Percentiles rank a stretch among this genome's conserved stretches.
phyloP scores from a whole-genome alignment of 1,284 basidiomycete species.

The Macrocybe sp. region DNA sequence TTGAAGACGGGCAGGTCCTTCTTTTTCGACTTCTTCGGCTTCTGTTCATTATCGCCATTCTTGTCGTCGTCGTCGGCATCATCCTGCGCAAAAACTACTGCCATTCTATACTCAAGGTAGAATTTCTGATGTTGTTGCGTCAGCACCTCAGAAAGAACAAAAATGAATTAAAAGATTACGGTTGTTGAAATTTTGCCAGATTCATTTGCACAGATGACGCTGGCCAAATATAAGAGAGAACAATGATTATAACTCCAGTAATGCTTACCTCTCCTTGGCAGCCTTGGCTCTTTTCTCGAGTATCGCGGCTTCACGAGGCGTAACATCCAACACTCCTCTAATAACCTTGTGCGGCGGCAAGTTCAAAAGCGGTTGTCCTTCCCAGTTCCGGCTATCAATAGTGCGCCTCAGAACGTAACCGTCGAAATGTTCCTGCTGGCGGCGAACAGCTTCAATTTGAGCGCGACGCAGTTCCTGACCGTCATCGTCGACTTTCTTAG shows the following conservation, averaged over 20 bases:
- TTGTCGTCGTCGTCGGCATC: too few species aligned
- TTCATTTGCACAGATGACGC: conserved; percentile 11
- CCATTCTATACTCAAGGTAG: conserved; percentile 15
- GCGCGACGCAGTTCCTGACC: neutral
- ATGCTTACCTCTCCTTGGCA: conserved; percentile 11
- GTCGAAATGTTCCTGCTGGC: conserved; percentile 17
- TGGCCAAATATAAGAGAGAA: conserved; percentile 2
- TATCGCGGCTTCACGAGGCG: conserved; percentile 16
- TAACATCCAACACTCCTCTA: conserved; percentile 14
- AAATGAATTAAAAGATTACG: neutral
- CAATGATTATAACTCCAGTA: too few species aligned
- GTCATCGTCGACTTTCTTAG: conserved; percentile 17
- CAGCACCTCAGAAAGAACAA: too few species aligned
- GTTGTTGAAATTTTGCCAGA: neutral
- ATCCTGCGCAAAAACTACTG: conserved; percentile 12
- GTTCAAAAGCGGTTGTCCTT: conserved; percentile 12
- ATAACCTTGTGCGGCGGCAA: conserved; percentile 18
- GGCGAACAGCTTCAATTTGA: conserved; percentile 9
- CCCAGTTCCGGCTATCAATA: conserved; percentile 13
- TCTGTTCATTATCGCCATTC: too few species aligned
- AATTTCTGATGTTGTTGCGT: conserved; percentile 3
- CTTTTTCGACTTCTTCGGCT: neutral
- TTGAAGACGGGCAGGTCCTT: conserved; percentile 12
- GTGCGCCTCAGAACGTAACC: conserved; percentile 18
- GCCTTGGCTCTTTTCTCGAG: conserved; percentile 18